Evolutionary conservation across 2,329 filamentous ascomycete genomes (phyloP), one percentile per base, ranked within the genome.

Genomic region (Phyllosticta citriasiana): DNA sequence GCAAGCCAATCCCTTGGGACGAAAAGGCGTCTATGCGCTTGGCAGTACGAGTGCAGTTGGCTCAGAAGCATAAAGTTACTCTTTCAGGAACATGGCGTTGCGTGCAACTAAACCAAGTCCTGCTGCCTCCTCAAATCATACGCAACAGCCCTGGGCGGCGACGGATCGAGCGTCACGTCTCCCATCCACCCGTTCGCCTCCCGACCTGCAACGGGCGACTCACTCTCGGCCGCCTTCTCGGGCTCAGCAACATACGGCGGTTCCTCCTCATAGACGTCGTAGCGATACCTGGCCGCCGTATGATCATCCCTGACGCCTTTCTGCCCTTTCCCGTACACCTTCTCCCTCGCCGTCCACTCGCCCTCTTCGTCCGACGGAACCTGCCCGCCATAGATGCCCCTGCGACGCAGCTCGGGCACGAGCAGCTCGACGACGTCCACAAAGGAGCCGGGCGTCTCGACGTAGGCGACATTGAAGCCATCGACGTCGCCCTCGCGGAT

Each of bases 261-360:
- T 30, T 84, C 80, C 65, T 86, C 82, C 61, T 79, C 71, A 65
- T 86, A 87, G 1, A 84, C 79, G 65, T 82, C 77, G 65, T 87
- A 88, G 72, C 83, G 85, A 68, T 86, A 88, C 64, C 66, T 70
- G 57, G 78, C 82, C 0, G 84, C 85, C 0, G 75, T 67, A 69
- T 88, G 85, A 69, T 88, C 85, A 64, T 74, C 74, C 47, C 84
- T 75, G 62, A 88, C 67, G 14, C 77, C 74, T 5, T 71, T 77
- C 69, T 87, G 84, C 0, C 84, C 85, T 63, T 75, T 76, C 0
- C 84, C 84, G 69, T 86, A 87, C 0, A 87, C 73, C 71, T 82
- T 86, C 71, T 88, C 85, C 19, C 84, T 73, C 0, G 67, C 66
- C 9, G 68, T 71, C 60, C 66, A 62, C 3, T 62, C 65, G 2